These are phyloP conservation scores for Neurospora sp. DNA, from an alignment of 495 filamentous ascomycete genomes.

Conservation along the genomic window DNA sequence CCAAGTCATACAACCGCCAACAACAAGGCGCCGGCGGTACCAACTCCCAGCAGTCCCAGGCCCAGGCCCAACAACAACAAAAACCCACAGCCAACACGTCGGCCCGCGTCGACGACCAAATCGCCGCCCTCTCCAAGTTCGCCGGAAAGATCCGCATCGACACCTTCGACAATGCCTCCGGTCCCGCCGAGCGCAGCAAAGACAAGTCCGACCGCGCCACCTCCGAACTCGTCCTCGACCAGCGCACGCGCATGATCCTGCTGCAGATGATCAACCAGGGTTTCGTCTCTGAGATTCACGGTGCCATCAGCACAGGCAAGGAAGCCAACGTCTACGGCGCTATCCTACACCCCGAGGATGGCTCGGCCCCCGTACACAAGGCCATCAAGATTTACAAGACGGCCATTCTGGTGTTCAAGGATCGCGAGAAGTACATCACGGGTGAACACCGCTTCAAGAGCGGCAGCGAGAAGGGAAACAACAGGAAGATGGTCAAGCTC, in stretches of 20 bases:
- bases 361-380: conserved; percentile 33
- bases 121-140: conserved; percentile 71
- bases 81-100: conserved; percentile 73
- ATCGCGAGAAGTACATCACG: conserved; percentile 85
- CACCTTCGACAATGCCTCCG: conserved; percentile 45
- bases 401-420: conserved; percentile 91
- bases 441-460: conserved; percentile 70
- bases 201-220: conserved; percentile 92
- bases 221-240: conserved; percentile 86
- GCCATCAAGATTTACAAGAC: conserved; percentile 99
- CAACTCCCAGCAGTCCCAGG: conserved; percentile 8
- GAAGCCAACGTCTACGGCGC: conserved; percentile 93
- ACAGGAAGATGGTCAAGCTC: conserved; percentile 88
- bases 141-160: conserved; percentile 83
- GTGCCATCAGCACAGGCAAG: conserved; percentile 89
- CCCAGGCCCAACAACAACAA: conserved; percentile 20
- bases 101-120: conserved; percentile 75
- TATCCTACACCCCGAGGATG: conserved; percentile 28
- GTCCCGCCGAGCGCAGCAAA: conserved; percentile 30
- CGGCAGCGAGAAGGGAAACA: conserved; percentile 86
- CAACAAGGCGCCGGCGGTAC: conserved; percentile 31
- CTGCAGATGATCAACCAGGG: conserved; percentile 89
- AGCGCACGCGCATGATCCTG: conserved; percentile 87
- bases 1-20: conserved; percentile 88
- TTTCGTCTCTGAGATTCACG: conserved; percentile 73